Evolutionary conservation across 116 monocot species (phyloP).

Genomic region (Thalassia testudinum): DNA sequence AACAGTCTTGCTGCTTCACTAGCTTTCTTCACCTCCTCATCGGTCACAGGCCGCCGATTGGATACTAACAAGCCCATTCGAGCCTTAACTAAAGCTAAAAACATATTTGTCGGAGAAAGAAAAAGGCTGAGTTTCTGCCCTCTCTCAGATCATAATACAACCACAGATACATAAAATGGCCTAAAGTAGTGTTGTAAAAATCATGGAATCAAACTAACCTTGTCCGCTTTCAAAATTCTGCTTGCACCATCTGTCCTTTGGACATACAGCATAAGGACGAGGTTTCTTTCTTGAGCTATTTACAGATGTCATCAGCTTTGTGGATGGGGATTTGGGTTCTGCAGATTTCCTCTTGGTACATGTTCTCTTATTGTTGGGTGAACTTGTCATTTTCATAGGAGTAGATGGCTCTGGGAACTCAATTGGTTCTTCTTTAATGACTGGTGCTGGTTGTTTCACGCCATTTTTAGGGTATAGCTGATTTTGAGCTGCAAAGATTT

Average conservation of each 20-base stretch:
- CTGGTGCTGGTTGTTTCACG: background rate
- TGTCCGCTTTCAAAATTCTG: too few relatives aligned
- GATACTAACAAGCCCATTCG: constrained; percentile 11
- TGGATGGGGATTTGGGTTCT: background rate
- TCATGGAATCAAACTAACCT: too few relatives aligned
- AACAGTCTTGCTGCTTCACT: constrained; percentile 15
- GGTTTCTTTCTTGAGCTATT: background rate
- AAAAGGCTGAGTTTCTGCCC: too few relatives aligned
- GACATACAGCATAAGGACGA: background rate
- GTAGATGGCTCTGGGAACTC: background rate
- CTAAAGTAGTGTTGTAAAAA: too few relatives aligned
- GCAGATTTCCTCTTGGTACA: background rate
- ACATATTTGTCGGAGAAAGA: background rate
- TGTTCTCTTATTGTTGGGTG: background rate
- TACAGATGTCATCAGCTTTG: background rate
- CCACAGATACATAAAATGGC: too few relatives aligned
- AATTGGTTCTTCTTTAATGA: constrained; percentile 1
- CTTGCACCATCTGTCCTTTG: background rate
- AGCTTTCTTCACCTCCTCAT: constrained; percentile 18
- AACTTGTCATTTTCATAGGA: background rate
- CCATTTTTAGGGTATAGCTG: too few relatives aligned
- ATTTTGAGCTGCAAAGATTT: too few relatives aligned
- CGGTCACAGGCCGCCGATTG: constrained; percentile 15
- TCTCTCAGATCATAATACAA: too few relatives aligned
- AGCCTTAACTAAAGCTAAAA: constrained; percentile 1